These are phyloP conservation scores for Isoetes engelmannii DNA, from an alignment of 83 land plant genomes.

Conservation along the genomic window DNA sequence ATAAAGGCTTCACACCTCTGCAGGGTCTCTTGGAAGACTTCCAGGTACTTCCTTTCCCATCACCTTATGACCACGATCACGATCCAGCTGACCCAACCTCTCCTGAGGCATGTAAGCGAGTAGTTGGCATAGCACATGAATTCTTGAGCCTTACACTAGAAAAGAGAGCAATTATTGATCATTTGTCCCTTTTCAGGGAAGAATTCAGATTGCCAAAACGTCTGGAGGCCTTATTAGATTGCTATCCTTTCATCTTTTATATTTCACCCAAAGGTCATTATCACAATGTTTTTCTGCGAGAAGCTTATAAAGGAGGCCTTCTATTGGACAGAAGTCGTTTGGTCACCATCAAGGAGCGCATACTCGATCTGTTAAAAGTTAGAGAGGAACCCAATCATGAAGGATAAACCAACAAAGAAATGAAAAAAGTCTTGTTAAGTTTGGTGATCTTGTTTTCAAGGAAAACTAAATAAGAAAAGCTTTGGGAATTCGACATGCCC, in stretches of 20 bases:
- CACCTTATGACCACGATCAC: slow-evolving; percentile 53
- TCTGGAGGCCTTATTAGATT: slow-evolving; percentile 39
- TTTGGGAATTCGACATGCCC: too few species aligned
- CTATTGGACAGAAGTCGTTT: slow-evolving; percentile 46
- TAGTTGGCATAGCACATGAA: slow-evolving; percentile 57
- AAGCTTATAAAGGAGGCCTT: slow-evolving; percentile 41
- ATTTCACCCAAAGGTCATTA: slow-evolving; percentile 63
- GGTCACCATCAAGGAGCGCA: slow-evolving; percentile 37
- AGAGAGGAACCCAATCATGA: too few species aligned
- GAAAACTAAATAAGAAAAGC: too few species aligned
- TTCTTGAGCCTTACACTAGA: slow-evolving; percentile 63
- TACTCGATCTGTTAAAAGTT: not conserved
- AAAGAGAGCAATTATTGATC: slow-evolving; percentile 57
- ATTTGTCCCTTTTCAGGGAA: slow-evolving; percentile 62
- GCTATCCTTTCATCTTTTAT: slow-evolving; percentile 53
- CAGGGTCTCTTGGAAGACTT: slow-evolving; percentile 19
- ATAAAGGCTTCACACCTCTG: not conserved
- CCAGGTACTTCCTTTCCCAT: slow-evolving; percentile 48
- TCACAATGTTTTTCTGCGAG: slow-evolving; percentile 57
- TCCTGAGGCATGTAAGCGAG: slow-evolving; percentile 49
- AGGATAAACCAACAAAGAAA: too few species aligned
- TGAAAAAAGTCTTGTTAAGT: too few species aligned
- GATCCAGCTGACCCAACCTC: slow-evolving; percentile 33
- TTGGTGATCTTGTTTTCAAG: too few species aligned
- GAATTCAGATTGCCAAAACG: slow-evolving; percentile 52